Percentiles rank a stretch among this genome's conserved stretches.
phyloP scores from a whole-genome alignment of 345 rosid genomes.

The Hibiscus syriacus region DNA sequence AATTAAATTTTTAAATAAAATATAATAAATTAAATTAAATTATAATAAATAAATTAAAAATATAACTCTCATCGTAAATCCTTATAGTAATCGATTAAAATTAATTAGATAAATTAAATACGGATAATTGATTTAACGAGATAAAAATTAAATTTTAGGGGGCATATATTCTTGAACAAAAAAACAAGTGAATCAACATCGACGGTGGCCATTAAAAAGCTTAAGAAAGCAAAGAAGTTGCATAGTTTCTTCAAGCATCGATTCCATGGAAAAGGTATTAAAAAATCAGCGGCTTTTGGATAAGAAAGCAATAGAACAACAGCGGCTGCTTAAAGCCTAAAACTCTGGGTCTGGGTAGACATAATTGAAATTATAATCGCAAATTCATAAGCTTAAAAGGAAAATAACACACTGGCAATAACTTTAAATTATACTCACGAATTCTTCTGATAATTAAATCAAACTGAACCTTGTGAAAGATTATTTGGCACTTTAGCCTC shows the following conservation, averaged over 20 bases:
- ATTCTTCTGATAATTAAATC: not conserved
- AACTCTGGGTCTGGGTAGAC: not conserved
- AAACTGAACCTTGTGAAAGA: conserved; percentile 33
- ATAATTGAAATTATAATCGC: not conserved
- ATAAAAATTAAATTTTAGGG: no score
- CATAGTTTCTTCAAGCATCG: not conserved
- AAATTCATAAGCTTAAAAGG: not conserved
- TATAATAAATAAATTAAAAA: no score
- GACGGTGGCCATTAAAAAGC: not conserved
- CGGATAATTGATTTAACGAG: no score
- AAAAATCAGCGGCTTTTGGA: not conserved
- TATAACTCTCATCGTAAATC: no score
- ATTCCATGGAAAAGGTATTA: not conserved
- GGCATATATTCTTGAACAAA: no score
- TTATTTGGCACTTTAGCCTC: conserved; percentile 34
- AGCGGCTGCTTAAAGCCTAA: not conserved
- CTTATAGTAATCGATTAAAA: no score
- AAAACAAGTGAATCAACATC: not conserved
- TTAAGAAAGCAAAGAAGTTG: not conserved
- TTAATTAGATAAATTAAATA: no score
- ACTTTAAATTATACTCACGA: not conserved
- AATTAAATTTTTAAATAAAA: no score
- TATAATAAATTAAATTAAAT: no score
- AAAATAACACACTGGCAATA: not conserved
- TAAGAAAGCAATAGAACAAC: not conserved